Base-by-base conservation (phyloP, 2,329 filamentous ascomycete species). In the Arthrobotrys sphaeroides region DNA sequence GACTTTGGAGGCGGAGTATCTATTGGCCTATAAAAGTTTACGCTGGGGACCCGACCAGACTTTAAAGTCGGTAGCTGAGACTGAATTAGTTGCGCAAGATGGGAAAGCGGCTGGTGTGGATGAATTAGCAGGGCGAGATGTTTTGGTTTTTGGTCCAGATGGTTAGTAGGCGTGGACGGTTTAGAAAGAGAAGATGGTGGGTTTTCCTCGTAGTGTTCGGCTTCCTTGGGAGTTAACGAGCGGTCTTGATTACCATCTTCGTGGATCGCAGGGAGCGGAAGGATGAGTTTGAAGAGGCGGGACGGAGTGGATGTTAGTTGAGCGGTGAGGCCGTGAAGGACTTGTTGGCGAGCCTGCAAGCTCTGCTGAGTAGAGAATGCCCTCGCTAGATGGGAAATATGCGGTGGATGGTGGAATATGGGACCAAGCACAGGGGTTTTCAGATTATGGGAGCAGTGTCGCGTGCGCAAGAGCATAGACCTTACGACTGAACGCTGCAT, bases 101-200 rank as follows among this genome's bases (percentile, higher is more conserved):
- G 96, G 6, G 92, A 96, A 2, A 97, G 86, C 0, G 94, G 94
- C 81, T 97, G 94, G 77, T 96, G 92, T 0, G 94, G 93, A 79
- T 97, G 94, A 0, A 97, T 87, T 1, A 97, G 88, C 0, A 97
- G 86, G 0, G 93, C 93, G 10, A 97, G 85, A 0, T 93, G 93
- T 79, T 96, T 73, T 36, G 33, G 74, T 40, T 53, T 69, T 40
- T 69, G 62, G 24, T 70, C 57, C 5, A 60, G 53, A 7, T 65
- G 57, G 9, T 18, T 38, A 42, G 9, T n/a, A 28, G 38, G 6
- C 12, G 40, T 28, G 13, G 57, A 45, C 5, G 42, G 33, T 2
- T 26, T 65, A 42, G 61, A 67, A 3, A 67, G 47, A 1, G 69
- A 62, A 6, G 64, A 72, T 16, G 65, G 60, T 5, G 47, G 70